Conservation (phyloP, 495 filamentous ascomycete genomes). For the Penicillium cataractarum region DNA sequence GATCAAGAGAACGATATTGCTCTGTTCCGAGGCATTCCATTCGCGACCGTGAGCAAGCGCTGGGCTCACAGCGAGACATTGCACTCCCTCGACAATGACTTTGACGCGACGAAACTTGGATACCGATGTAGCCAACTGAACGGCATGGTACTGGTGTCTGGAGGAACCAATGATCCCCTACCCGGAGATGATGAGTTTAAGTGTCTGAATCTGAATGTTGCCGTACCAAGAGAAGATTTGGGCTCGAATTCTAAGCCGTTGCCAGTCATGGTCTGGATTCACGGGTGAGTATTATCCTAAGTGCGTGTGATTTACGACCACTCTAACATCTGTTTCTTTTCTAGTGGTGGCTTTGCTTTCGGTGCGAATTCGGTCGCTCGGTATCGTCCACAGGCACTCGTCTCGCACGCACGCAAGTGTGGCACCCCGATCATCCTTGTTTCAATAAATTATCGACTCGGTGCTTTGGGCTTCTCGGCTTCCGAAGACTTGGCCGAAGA, state of each 20-base stretch:
- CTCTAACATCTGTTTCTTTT: neutral
- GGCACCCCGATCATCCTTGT: slow-evolving; percentile 12
- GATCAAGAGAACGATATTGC: neutral
- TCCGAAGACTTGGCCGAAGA: slow-evolving; percentile 7
- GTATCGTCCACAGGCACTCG: slow-evolving; percentile 9
- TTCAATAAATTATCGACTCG: slow-evolving; percentile 12
- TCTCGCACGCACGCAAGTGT: slow-evolving; percentile 1
- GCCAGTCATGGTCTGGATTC: slow-evolving; percentile 4
- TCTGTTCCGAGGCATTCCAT: neutral
- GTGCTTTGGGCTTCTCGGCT: slow-evolving; percentile 9
- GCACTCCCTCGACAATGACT: neutral
- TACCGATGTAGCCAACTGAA: neutral
- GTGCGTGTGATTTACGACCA: neutral
- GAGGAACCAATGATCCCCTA: neutral
- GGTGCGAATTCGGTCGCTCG: slow-evolving; percentile 14
- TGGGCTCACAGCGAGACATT: neutral
- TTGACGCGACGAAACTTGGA: neutral
- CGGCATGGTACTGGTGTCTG: neutral
- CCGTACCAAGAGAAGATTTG: neutral
- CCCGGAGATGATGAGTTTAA: neutral
- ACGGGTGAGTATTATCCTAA: neutral
- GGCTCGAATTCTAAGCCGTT: neutral
- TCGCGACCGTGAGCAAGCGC: neutral
- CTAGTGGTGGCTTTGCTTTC: slow-evolving; percentile 11
- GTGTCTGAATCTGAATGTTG: neutral